Conservation (phyloP, 1,284 basidiomycete genomes). For the Puccinia hordei region DNA sequence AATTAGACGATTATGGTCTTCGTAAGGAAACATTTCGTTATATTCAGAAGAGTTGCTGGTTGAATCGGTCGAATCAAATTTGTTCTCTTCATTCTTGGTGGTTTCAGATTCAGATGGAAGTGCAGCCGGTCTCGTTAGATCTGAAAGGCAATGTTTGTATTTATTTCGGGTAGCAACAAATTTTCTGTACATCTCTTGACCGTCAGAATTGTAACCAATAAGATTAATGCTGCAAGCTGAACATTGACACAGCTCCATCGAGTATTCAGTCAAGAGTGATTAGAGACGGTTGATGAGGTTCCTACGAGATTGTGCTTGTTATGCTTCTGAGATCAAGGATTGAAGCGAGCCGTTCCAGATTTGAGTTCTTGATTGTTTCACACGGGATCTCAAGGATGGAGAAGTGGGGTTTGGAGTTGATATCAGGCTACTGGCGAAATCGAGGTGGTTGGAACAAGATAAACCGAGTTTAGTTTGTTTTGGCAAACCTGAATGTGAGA, state of each 20-base stretch:
- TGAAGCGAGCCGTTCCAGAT: background rate
- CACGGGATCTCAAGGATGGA: too few species aligned
- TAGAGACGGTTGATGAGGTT: too few species aligned
- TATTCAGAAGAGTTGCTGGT: background rate
- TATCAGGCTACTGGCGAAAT: too few species aligned
- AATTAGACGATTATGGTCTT: too few species aligned
- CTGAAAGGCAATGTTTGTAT: background rate
- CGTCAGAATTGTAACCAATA: too few species aligned
- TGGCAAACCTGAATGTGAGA: too few species aligned
- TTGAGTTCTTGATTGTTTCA: background rate
- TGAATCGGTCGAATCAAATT: background rate
- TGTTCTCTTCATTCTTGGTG: background rate
- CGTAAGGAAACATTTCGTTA: background rate
- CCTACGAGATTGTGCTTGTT: background rate
- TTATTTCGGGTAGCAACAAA: background rate
- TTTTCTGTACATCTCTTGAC: background rate
- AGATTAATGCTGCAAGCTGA: background rate
- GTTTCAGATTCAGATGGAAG: background rate
- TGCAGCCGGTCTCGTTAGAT: background rate
- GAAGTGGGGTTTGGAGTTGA: too few species aligned
- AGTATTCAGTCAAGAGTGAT: too few species aligned
- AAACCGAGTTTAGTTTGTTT: too few species aligned
- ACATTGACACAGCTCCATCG: background rate
- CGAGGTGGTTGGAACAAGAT: too few species aligned
- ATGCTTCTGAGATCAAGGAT: background rate